Evolutionary conservation across 805 yeast species (phyloP), one percentile per base, ranked within the genome.

Genomic region (Kluyveromyces siamensis): DNA sequence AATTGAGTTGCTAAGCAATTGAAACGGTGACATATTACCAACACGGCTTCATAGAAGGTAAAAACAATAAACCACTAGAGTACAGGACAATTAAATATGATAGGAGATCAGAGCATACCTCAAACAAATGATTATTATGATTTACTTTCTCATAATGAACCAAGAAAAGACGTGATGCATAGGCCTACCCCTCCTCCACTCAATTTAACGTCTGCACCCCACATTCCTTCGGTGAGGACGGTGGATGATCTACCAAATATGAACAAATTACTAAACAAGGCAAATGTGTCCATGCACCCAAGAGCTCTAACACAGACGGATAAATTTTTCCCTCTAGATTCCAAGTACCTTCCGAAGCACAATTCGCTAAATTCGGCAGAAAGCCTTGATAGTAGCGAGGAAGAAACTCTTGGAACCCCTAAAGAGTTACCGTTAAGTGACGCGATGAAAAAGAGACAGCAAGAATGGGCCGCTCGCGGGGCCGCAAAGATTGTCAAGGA

Each of bases 391-490:
- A 44, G 48, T 40, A 45, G 37, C 18, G 48, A 35, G 18, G 48
- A 45, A 27, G 44, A 27, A 14, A 36, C 41, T 16, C 14, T 37
- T 16, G 17, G 16, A 11, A 44, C 44, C 6, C 42, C 49, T 6
- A 47, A 45, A 27, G 52, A 47, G n/a, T 37, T 50, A 38, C 33
- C 48, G 33, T 35, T 50, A 17, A 40, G 36, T 35, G 53, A 48
- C 11, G 37, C 47, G 6, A 47, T 63, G 44, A 57, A 55, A 50
- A 54, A 55, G 40, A 57, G 56, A 46, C 54, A 57, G 35, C 73
- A 72, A 25, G 77, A 73, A 47, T 78, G 83, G 82, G 75, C 73
- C 14, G 77, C 74, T 30, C 67, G 68, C 50, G 86, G 86, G 1
- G 84, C 85, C 2, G 85, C 86, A 0, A 72, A 73, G 35, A 62